Evolutionary conservation across 2,329 filamentous ascomycete species (phyloP), one percentile per base, ranked within the genome.

Genomic region (Trichoderma pleuroti): DNA sequence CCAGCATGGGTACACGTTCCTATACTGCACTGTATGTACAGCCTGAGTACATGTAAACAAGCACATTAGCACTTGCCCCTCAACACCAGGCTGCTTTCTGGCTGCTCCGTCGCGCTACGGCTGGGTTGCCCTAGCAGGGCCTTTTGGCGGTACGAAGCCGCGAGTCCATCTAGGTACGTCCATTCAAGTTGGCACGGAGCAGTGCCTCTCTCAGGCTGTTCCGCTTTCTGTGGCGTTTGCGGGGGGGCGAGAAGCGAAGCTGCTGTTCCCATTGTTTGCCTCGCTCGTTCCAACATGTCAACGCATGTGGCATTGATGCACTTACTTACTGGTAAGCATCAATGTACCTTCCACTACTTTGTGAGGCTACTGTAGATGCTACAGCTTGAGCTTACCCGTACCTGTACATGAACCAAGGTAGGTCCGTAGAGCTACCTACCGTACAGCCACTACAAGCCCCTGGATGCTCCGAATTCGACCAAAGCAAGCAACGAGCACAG

Each of bases 191-290:
- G 42, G n/a, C n/a, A 49, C 21, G n/a, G 18, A 49, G 42, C 21
- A 49, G 42, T 49, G n/a, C 39, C 5, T 0, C 36, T 39, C 42
- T 49, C 18, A 28, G 26, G 52, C 52, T 30, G 39, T 67, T 57
- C 64, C 49, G 52, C 30, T 54, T 67, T 18, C 24, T n/a, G 64
- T 57, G 64, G 52, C 52, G 49, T 42, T 57, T 28, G 49, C 34
- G 64, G 64, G 64, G 24, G 21, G 63, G 32, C 42, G 34, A 39
- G 52, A 67, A 57, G 52, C 49, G 52, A 66, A 66, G 46, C 49
- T 28, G 46, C 24, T 36, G 42, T 28, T 21, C 14, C 14, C 57
- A 26, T 32, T 49, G 2, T 18, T 24, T 34, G 56, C 56, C 30
- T 5, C 9, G 56, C 5, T 21, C 56, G 30, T 34, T 42, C 16